Conservation (phyloP, 169 alveolate genomes). For the Cryptosporidium meleagridis region DNA sequence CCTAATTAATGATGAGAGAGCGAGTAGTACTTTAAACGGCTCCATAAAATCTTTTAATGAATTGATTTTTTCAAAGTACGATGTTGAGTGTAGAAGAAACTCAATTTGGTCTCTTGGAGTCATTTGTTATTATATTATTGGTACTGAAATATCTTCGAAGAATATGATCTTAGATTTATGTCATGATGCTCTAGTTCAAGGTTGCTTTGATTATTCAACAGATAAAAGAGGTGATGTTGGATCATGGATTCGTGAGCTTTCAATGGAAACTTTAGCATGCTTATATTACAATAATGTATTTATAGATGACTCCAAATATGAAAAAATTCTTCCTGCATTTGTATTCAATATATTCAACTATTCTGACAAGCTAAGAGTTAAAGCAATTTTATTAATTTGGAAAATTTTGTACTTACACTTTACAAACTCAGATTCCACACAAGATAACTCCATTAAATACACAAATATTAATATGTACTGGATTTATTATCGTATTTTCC, state of each 20-base stretch:
- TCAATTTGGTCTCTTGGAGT: constrained; percentile 51
- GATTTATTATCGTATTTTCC: constrained; percentile 69
- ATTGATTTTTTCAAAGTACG: constrained; percentile 15
- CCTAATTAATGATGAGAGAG: background rate
- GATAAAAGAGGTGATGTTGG: constrained; percentile 92
- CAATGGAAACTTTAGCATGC: constrained; percentile 81
- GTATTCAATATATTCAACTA: constrained; percentile 56
- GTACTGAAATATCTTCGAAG: background rate
- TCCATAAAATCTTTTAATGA: background rate
- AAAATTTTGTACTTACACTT: background rate
- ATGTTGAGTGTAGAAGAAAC: constrained; percentile 70
- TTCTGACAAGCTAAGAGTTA: constrained; percentile 60
- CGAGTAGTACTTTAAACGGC: background rate
- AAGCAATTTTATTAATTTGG: constrained; percentile 56
- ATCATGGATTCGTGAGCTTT: constrained; percentile 89
- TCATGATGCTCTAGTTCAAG: background rate
- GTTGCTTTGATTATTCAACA: constrained; percentile 81
- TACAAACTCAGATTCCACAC: background rate
- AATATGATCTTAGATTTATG: background rate
- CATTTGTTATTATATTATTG: background rate
- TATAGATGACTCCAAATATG: background rate
- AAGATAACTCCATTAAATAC: background rate
- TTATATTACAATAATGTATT: constrained; percentile 1
- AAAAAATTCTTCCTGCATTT: constrained; percentile 22
- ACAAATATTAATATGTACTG: constrained; percentile 34